Evolutionary conservation across 1,284 basidiomycete species (phyloP), one percentile per base, ranked within the genome.

Genomic region (Sporisorium iseilematis-ciliati): DNA sequence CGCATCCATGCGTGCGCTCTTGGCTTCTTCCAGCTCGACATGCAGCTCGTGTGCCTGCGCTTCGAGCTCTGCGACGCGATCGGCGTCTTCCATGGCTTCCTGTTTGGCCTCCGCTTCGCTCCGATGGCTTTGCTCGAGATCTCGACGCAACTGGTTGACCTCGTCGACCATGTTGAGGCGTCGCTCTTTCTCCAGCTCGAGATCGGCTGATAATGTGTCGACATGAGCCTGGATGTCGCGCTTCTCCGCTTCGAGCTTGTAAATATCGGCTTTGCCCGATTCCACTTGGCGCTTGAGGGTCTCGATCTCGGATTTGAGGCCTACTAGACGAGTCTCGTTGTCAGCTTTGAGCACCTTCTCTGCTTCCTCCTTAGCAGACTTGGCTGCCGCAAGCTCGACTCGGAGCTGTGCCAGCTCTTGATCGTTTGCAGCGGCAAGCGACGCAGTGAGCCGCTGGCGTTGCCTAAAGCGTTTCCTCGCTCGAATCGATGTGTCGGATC

Each of bases 141-240:
- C 79, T 11, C 60, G 64, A 26, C 81, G 75, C 4, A 82, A 70
- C 18, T 74, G 65, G 11, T 53, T 71, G n/a, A 83, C 66, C 43
- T 82, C 81, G 23, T 83, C 80, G 35, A 72, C 72, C 73, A 82
- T 79, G 51, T 82, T 82, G 38, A 79, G 58, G 8, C 80, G 69
- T 20, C 81, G 69, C 41, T 78, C 80, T 1, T 54, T 50, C 43
- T 82, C 80, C 16, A 72, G 68, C 33, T 82, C 80, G 12, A 76
- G 58, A 23, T 81, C 78, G 38, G 66, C 69, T 2, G 45, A 26
- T 4, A 75, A 29, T 11, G 59, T 48, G 1, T 80, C 76, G 21
- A 78, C 48, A 7, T 48, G 48, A 52, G 46, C 40, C 14, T 56
- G 41, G 2, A 55, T 45, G 4, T 64, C 55, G 18, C 60, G 57